phyloP scores from a whole-genome alignment of 2,329 filamentous ascomycete species.

The Sordariomycetes sp. region DNA sequence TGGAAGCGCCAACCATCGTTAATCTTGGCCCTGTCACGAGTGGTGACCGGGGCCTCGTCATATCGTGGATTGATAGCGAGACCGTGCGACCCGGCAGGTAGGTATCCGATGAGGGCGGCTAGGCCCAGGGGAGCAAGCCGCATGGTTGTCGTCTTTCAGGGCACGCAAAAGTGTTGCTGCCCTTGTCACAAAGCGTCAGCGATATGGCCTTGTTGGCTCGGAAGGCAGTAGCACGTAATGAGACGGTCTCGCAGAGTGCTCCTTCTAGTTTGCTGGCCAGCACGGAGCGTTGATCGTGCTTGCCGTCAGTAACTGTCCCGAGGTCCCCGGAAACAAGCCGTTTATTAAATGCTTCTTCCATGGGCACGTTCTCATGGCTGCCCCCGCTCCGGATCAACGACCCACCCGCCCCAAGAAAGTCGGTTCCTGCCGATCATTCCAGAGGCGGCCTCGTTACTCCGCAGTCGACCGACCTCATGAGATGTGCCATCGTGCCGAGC shows the following conservation, averaged over 20 bases:
- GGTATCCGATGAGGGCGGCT: background rate
- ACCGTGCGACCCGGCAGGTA: background rate
- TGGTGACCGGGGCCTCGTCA: background rate
- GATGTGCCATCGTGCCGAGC: background rate
- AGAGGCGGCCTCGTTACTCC: background rate
- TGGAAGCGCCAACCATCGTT: constrained; percentile 23
- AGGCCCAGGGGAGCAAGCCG: background rate
- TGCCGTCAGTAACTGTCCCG: background rate
- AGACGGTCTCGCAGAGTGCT: background rate
- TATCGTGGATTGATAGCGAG: background rate
- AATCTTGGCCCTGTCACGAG: constrained; percentile 16
- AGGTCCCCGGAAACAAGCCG: background rate
- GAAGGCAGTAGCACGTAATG: background rate
- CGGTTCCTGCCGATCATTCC: background rate
- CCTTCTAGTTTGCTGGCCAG: background rate
- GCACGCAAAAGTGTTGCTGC: background rate
- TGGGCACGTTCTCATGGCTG: background rate
- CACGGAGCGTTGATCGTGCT: background rate
- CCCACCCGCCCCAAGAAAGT: background rate
- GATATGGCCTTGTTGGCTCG: background rate
- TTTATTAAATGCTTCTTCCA: background rate
- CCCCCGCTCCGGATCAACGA: background rate
- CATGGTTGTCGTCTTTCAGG: background rate
- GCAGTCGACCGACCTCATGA: background rate
- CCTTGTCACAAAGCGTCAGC: background rate